Percentiles rank a stretch among this genome's conserved stretches.
Evolutionary conservation across 2,329 filamentous ascomycete genomes (phyloP).

Genomic region (Zasmidium cellare): DNA sequence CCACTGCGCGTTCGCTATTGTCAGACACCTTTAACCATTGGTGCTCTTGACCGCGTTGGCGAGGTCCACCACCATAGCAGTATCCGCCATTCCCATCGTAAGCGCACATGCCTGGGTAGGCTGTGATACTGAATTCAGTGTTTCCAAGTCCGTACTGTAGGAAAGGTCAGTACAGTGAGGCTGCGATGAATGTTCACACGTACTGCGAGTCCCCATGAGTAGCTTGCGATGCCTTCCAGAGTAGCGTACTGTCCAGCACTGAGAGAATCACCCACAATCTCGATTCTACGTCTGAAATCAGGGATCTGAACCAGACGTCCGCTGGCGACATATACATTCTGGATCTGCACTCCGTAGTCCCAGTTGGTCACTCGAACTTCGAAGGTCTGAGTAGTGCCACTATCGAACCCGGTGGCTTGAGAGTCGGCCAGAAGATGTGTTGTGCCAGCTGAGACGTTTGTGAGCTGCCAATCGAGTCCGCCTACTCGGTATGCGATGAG

Average conservation of each 20-base stretch:
- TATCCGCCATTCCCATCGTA: slow-evolving; percentile 46
- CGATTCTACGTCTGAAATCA: slow-evolving; percentile 39
- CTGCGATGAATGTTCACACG: background rate
- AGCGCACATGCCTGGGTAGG: slow-evolving; percentile 60
- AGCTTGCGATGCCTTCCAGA: slow-evolving; percentile 59
- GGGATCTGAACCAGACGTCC: slow-evolving; percentile 46
- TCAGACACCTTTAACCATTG: slow-evolving; percentile 62
- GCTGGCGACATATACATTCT: slow-evolving; percentile 50
- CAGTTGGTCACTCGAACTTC: slow-evolving; percentile 63
- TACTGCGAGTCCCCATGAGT: slow-evolving; percentile 53
- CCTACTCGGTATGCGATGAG: slow-evolving; percentile 60
- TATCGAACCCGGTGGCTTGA: slow-evolving; percentile 48
- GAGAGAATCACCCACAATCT: slow-evolving; percentile 51
- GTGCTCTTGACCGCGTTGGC: slow-evolving; percentile 42
- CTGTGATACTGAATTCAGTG: slow-evolving; percentile 59
- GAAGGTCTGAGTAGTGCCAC: slow-evolving; percentile 47
- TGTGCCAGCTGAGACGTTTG: slow-evolving; percentile 57
- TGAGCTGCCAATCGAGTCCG: slow-evolving; percentile 61
- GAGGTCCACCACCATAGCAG: background rate
- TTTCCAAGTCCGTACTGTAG: slow-evolving; percentile 54
- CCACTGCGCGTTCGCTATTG: slow-evolving; percentile 48
- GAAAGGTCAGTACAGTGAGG: too few species aligned
- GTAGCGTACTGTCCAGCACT: slow-evolving; percentile 59
- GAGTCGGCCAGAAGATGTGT: slow-evolving; percentile 58
- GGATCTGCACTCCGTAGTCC: slow-evolving; percentile 60